phyloP scores from a whole-genome alignment of 2,329 filamentous ascomycete genomes.

The Pseudonectria foliicola region DNA sequence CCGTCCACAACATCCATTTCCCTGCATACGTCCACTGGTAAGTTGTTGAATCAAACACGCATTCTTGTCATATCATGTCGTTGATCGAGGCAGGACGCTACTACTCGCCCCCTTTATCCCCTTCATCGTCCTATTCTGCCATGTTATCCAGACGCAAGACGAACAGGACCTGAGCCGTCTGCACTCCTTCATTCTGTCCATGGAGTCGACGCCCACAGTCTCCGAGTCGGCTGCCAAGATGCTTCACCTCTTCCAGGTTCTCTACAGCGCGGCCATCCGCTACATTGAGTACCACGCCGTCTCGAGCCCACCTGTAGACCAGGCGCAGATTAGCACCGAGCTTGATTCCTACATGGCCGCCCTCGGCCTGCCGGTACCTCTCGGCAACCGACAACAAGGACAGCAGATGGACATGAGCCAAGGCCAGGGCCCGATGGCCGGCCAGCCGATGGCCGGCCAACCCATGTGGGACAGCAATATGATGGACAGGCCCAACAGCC shows the following conservation, averaged over 20 bases:
- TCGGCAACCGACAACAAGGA: background rate
- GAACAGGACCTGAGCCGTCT: constrained; percentile 1
- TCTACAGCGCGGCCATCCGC: background rate
- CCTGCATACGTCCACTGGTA: background rate
- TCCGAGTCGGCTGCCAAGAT: constrained; percentile 2
- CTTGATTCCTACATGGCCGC: background rate
- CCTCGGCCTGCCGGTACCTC: background rate
- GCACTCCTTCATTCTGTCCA: constrained; percentile 1
- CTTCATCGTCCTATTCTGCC: constrained; percentile 5
- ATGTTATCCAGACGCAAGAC: constrained; percentile 3
- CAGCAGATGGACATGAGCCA: too few species aligned
- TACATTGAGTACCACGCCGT: background rate
- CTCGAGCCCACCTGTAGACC: background rate
- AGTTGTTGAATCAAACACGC: background rate
- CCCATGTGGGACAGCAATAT: too few species aligned
- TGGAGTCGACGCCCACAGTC: background rate
- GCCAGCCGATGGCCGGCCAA: too few species aligned
- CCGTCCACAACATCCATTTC: background rate
- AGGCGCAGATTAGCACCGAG: background rate
- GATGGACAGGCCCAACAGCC: background rate
- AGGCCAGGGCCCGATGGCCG: too few species aligned
- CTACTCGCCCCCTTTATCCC: constrained; percentile 4
- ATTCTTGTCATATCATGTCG: background rate
- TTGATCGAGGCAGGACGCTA: constrained; percentile 1
- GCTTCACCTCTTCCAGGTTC: constrained; percentile 1